Base-by-base conservation (phyloP, 2,329 filamentous ascomycete species). In the Aureobasidium sp. region DNA sequence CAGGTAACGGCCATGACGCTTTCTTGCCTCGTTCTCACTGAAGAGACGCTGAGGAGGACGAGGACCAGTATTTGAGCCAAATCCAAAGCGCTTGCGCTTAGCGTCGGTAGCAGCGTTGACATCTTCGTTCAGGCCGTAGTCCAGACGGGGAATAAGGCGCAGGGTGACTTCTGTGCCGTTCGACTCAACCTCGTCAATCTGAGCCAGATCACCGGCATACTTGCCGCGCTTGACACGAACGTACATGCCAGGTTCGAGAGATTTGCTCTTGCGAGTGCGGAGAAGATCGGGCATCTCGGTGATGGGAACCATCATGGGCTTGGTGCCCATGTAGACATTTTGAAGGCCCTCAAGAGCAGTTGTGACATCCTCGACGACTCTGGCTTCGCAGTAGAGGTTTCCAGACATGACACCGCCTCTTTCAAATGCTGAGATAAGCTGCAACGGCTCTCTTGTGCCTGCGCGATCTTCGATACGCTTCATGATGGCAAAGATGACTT, bases 211-310 rank as follows among this genome's bases (percentile, higher is more conserved):
- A 25, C 90, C 90, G 42, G 85, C 84, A 74, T 99, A 95, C 71
- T 92, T 89, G 48, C 87, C 82, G 60, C 90, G 85, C 72, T 86
- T 87, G 65, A 97, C 85, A 65, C 94, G 90, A 57, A 97, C 93
- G 83, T 94, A 99, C 41, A 91, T 91, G 65, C 93, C 93, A 10
- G 88, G 89, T 68, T 94, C 86, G 37, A 99, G 79, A 30, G 86
- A 86, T 51, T 91, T 89, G 3, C 89, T 93, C 77, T 96, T 96
- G 64, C 85, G 87, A 32, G 96, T 90, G 57, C 91, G 86, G 21
- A 99, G 81, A 21, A 99, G 82, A 75, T 97, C 94, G 1, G 94
- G 93, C 87, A 97, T 96, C 75, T 99, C 94, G 74, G 96, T 96
- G 69, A 97, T 91, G 51, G 94, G 90, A 45, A 99, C 91, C 57